These are phyloP conservation scores for Neonectria faginata DNA, from an alignment of 2,329 filamentous ascomycete species.

Conservation along the genomic window DNA sequence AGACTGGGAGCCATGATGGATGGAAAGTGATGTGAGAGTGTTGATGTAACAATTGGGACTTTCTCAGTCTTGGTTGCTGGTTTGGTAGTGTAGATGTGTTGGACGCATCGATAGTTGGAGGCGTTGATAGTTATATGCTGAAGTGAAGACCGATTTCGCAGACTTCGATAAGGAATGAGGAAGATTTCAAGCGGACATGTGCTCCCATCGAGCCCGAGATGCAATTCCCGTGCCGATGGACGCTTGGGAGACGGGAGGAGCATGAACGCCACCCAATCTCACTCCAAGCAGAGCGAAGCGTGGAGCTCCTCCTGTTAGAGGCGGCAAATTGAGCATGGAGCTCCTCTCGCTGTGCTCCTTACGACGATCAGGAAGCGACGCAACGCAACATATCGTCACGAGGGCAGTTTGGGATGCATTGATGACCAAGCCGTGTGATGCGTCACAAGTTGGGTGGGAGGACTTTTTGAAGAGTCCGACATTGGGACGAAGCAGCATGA, in stretches of 20 bases:
- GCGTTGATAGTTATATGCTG: constrained; percentile 14
- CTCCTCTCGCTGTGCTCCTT: constrained; percentile 14
- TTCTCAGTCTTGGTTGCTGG: neutral
- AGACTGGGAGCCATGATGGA: constrained; percentile 21
- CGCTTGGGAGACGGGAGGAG: constrained; percentile 9
- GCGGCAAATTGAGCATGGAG: constrained; percentile 12
- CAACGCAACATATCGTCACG: neutral
- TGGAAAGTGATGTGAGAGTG: neutral
- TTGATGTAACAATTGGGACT: too few relatives aligned
- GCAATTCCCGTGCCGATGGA: neutral
- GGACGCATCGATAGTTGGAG: neutral
- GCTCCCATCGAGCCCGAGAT: neutral
- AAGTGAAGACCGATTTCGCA: constrained; percentile 19
- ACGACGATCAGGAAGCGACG: neutral
- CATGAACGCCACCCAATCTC: neutral
- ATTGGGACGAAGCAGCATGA: neutral
- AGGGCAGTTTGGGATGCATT: neutral
- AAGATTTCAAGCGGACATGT: neutral
- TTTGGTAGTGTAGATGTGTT: neutral
- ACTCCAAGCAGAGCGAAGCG: neutral
- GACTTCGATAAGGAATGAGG: neutral
- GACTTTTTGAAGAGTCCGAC: neutral
- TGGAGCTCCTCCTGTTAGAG: constrained; percentile 16
- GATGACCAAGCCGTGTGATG: neutral
- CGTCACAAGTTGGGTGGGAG: neutral